Base-by-base conservation (phyloP, 2,329 filamentous ascomycete genomes). In the Thermoascus crustaceus region DNA sequence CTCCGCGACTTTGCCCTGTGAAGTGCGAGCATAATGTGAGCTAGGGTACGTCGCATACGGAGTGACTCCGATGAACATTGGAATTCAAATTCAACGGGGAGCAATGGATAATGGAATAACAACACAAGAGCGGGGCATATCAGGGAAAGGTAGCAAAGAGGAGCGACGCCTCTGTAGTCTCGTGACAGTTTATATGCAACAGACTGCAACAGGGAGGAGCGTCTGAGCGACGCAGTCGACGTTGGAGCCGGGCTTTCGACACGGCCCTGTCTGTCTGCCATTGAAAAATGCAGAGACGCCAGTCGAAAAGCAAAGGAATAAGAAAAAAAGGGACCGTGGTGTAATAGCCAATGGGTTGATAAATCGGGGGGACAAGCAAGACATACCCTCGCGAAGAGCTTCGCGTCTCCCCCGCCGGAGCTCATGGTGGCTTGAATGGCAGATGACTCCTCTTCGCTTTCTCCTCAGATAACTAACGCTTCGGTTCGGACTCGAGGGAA, bases 1-100 rank as follows among this genome's bases (percentile, higher is more conserved):
- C 76, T 98, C 91, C 44, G 89, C 88, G 48, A 96, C 91, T 75
- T 98, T 98, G 73, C 91, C 91, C 91, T 98, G 84, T 69, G 66
- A 53, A 47, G 49, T 49, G 32, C 42, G 50, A 49, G 41, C 35
- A 38, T 46, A 54, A 41, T 35, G 56, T 61, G 44, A 61, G 58
- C 48, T 38, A 52, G 49, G 32, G 19, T 41, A 31, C 19, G 46
- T 25, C 36, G 46, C 34, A 54, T 55, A 52, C 20, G 56, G 49
- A 31, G 52, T 30, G 30, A 54, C 42, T 11, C 39, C 45, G 37
- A 53, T 42, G 30, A 59, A 55, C 47, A 59, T 61, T 40, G 36
- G 34, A 42, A 34, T 13, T 11, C 32, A 32, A 34, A 30, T 17
- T 31, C 33, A 22, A 25, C n/a, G n/a, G n/a, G n/a, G 21, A 27